Percentiles rank a stretch among this genome's conserved stretches.
phyloP scores from a whole-genome alignment of 768 basidiomycete species.

The Podaxis sp. region DNA sequence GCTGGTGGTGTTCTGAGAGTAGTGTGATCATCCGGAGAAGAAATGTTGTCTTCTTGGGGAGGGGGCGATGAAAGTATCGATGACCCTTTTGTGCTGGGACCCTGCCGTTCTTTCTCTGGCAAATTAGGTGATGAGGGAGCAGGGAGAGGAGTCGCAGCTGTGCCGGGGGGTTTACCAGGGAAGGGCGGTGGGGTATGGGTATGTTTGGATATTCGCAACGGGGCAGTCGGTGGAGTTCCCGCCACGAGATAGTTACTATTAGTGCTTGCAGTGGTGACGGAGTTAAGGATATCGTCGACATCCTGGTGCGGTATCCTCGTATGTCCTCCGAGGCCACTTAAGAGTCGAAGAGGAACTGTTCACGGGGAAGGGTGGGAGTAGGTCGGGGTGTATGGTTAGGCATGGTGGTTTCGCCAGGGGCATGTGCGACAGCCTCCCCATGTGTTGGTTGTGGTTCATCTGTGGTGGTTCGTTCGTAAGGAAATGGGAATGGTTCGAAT shows the following conservation, averaged over 20 bases:
- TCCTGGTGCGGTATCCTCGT: not conserved
- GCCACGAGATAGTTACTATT: not conserved
- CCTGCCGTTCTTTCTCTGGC: not conserved
- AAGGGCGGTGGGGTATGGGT: not conserved
- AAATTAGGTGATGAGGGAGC: not conserved
- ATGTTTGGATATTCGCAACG: not conserved
- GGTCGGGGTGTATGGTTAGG: not conserved
- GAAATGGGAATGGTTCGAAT: constrained; percentile 3
- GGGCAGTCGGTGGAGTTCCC: not conserved
- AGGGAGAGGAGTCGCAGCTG: not conserved
- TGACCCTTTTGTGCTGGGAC: not conserved
- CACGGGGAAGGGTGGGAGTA: not conserved
- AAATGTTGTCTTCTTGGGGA: not conserved
- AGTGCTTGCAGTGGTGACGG: not conserved
- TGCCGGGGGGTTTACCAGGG: not conserved
- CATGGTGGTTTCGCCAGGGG: not conserved
- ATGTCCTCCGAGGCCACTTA: not conserved
- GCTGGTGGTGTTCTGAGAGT: no score
- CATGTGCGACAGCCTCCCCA: not conserved
- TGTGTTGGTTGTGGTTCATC: not conserved
- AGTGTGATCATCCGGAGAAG: no score
- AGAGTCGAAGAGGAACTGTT: not conserved
- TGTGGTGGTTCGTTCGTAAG: not conserved
- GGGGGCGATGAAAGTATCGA: not conserved
- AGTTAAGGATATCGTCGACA: not conserved